Evolutionary conservation across 306 rosid genomes (phyloP).

Genomic region (Malus sylvestris): DNA sequence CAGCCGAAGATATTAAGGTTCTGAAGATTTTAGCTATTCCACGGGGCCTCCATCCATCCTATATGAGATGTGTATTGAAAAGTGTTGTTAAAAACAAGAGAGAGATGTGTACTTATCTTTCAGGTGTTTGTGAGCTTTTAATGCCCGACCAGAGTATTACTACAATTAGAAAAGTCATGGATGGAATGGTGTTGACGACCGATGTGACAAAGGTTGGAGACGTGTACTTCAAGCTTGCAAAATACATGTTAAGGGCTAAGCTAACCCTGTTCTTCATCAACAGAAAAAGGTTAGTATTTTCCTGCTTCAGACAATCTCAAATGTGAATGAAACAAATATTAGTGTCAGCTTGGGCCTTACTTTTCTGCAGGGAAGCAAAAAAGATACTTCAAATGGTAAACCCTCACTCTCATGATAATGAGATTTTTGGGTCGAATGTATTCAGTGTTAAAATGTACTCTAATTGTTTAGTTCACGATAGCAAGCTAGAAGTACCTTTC

Average conservation of each 20-base stretch:
- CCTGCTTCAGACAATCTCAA: constrained; percentile 2
- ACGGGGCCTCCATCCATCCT: constrained; percentile 40
- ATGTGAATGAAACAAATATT: constrained; percentile 17
- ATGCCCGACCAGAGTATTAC: constrained; percentile 18
- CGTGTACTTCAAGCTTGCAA: constrained; percentile 30
- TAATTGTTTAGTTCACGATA: background rate
- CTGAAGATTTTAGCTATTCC: constrained; percentile 37
- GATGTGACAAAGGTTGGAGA: constrained; percentile 42
- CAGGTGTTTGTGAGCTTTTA: background rate
- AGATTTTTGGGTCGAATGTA: background rate
- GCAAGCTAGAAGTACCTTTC: constrained; percentile 25
- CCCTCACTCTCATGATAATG: background rate
- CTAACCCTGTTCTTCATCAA: constrained; percentile 20
- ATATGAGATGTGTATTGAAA: background rate
- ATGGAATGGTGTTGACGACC: constrained; percentile 25
- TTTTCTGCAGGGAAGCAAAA: constrained; percentile 25
- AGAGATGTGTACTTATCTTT: background rate
- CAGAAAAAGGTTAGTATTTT: background rate
- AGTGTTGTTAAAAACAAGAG: background rate
- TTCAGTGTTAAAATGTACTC: background rate
- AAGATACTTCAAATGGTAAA: background rate
- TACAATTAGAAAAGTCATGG: constrained; percentile 36
- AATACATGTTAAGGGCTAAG: constrained; percentile 34
- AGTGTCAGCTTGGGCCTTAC: constrained; percentile 33
- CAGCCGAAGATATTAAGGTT: constrained; percentile 27